A percentile compares a stretch with the other conserved stretches of the same genome.
These are phyloP conservation scores for Daldinia sp. DNA, from an alignment of 2,329 filamentous ascomycete genomes.

Conservation along the genomic window DNA sequence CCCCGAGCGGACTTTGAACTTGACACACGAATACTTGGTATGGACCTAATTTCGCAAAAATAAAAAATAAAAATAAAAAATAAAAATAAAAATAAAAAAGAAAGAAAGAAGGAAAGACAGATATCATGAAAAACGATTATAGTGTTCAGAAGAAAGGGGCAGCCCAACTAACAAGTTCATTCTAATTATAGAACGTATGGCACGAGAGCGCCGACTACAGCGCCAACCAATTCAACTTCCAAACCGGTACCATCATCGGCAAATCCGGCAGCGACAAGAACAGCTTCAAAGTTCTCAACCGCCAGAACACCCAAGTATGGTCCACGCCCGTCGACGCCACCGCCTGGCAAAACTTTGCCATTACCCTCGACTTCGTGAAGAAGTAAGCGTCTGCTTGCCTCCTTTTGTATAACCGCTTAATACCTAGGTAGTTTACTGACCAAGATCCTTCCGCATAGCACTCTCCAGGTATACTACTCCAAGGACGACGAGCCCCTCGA, in stretches of 20 bases:
- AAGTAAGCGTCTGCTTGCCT: slow-evolving; percentile 58
- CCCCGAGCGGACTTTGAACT: slow-evolving; percentile 41
- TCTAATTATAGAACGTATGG: slow-evolving; percentile 45
- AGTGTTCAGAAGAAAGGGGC: background rate
- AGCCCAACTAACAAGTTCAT: slow-evolving; percentile 1
- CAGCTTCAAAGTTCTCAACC: slow-evolving; percentile 54
- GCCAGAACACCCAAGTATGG: slow-evolving; percentile 51
- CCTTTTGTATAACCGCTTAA: background rate
- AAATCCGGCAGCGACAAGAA: slow-evolving; percentile 47
- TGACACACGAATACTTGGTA: slow-evolving; percentile 48
- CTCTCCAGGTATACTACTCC: slow-evolving; percentile 66
- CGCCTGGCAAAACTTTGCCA: slow-evolving; percentile 69
- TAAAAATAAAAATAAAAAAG: too few species aligned
- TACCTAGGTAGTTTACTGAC: background rate
- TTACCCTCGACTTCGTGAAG: slow-evolving; percentile 62
- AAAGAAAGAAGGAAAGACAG: too few species aligned
- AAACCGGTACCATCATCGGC: slow-evolving; percentile 48
- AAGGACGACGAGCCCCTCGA: slow-evolving; percentile 55
- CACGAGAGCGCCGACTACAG: slow-evolving; percentile 44
- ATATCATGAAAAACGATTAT: too few species aligned
- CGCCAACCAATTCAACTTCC: slow-evolving; percentile 49
- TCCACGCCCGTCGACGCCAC: slow-evolving; percentile 53
- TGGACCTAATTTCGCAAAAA: background rate
- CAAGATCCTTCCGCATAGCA: slow-evolving; percentile 49
- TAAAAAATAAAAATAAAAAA: too few species aligned